phyloP scores from a whole-genome alignment of 2,329 filamentous ascomycete genomes.

The Paracoccidioides brasiliensis region DNA sequence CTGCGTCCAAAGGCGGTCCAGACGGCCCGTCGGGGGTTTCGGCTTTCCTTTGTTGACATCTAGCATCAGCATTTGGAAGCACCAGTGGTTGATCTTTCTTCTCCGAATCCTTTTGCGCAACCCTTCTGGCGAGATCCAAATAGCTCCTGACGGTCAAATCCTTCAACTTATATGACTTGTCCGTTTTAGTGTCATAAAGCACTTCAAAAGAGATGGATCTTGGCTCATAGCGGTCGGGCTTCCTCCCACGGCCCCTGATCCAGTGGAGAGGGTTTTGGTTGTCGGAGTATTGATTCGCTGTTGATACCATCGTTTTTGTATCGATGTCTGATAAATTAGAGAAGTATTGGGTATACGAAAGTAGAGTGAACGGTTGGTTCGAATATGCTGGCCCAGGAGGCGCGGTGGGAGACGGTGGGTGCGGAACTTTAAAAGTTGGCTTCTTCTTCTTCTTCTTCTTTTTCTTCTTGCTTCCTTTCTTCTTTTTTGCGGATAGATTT shows the following conservation, averaged over 20 bases:
- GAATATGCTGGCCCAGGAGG: slow-evolving; percentile 84
- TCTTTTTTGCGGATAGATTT: slow-evolving; percentile 11
- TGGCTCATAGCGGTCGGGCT: slow-evolving; percentile 31
- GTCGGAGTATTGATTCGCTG: slow-evolving; percentile 8
- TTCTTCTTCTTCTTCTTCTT: slow-evolving; percentile 35
- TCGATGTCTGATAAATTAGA: slow-evolving; percentile 89
- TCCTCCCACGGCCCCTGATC: slow-evolving; percentile 38
- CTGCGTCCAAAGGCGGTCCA: not conserved
- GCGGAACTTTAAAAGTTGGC: slow-evolving; percentile 54
- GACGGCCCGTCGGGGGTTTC: not conserved
- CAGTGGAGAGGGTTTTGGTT: slow-evolving; percentile 19
- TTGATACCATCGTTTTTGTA: slow-evolving; percentile 33
- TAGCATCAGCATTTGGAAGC: not conserved
- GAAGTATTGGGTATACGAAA: slow-evolving; percentile 79
- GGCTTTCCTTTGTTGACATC: not conserved
- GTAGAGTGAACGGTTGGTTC: slow-evolving; percentile 64
- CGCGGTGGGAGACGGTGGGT: slow-evolving; percentile 56
- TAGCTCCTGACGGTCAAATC: slow-evolving; percentile 79
- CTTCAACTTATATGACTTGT: slow-evolving; percentile 58
- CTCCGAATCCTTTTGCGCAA: slow-evolving; percentile 48
- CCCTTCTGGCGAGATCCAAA: slow-evolving; percentile 64
- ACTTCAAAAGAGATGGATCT: slow-evolving; percentile 47
- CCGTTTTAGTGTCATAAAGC: slow-evolving; percentile 73
- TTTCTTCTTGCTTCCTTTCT: slow-evolving; percentile 29
- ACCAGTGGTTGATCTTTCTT: not conserved